Conservation (phyloP, 139 green algal genomes). For the Trebouxia sp. region DNA sequence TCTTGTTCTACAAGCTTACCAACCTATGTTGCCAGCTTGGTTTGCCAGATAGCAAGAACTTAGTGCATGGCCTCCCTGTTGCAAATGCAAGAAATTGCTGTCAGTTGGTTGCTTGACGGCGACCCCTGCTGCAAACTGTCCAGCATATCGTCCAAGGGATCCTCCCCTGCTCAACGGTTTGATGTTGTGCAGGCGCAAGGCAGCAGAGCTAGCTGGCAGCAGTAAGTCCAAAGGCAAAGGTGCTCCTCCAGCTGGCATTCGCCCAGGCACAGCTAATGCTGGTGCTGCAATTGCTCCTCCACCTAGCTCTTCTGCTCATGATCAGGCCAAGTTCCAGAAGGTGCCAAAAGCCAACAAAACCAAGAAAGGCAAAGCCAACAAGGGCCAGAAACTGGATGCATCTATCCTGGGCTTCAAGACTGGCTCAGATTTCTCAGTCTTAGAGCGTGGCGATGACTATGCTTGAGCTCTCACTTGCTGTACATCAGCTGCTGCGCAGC, state of each 20-base stretch:
- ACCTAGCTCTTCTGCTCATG: conserved; percentile 1
- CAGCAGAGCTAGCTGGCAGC: conserved; percentile 43
- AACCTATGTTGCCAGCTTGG: background rate
- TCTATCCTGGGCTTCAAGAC: conserved; percentile 46
- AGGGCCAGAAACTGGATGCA: conserved; percentile 45
- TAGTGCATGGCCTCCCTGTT: background rate
- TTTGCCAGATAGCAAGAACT: background rate
- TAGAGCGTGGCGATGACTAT: conserved; percentile 33
- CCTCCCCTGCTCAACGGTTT: background rate
- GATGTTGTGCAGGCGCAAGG: conserved; percentile 40
- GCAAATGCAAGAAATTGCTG: background rate
- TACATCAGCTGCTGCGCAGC: no score
- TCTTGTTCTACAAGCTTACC: no score
- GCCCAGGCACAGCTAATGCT: background rate
- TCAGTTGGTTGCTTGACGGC: background rate
- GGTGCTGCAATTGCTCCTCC: background rate
- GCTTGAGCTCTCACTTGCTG: background rate
- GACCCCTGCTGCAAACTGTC: background rate
- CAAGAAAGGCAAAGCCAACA: conserved; percentile 52
- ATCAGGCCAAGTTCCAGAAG: conserved; percentile 41
- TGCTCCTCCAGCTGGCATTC: background rate
- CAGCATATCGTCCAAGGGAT: no score
- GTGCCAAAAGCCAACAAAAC: conserved; percentile 36
- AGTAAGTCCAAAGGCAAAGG: conserved; percentile 26
- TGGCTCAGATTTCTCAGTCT: conserved; percentile 40